Conservation (phyloP, 345 rosid genomes). For the Angophora floribunda region DNA sequence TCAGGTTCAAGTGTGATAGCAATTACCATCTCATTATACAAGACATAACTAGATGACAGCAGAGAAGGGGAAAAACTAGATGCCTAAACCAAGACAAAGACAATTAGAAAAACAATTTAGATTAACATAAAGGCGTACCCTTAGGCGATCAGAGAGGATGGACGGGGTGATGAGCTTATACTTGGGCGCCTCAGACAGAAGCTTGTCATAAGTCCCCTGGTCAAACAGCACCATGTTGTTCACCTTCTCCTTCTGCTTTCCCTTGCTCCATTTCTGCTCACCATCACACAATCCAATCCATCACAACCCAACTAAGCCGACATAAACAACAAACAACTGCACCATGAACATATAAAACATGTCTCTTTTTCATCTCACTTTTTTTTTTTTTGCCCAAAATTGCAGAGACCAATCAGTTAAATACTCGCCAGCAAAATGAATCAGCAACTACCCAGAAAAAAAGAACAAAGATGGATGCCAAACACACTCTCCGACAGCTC, state of each 20-base stretch:
- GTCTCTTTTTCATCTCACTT: background rate
- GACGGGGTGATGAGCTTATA: slow-evolving; percentile 35
- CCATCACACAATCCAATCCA: background rate
- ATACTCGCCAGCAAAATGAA: background rate
- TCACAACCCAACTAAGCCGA: background rate
- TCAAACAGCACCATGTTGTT: slow-evolving; percentile 48
- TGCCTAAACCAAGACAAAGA: background rate
- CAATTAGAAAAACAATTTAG: background rate
- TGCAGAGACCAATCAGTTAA: background rate
- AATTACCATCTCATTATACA: background rate
- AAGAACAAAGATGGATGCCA: background rate
- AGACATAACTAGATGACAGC: background rate
- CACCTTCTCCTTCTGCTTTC: slow-evolving; percentile 52
- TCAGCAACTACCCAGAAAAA: background rate
- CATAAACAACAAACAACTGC: background rate
- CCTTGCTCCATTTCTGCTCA: slow-evolving; percentile 37
- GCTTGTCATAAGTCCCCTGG: slow-evolving; percentile 38
- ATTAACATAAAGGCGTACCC: slow-evolving; percentile 9
- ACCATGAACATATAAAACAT: background rate
- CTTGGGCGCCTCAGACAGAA: slow-evolving; percentile 28
- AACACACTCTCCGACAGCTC: background rate
- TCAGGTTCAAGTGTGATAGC: background rate
- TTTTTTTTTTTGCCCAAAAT: background rate
- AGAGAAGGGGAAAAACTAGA: background rate
- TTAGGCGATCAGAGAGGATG: slow-evolving; percentile 28